A percentile compares a stretch with the other conserved stretches of the same genome.
These are phyloP conservation scores for Penicillium paxilli DNA, from an alignment of 495 filamentous ascomycete genomes.

Conservation along the genomic window DNA sequence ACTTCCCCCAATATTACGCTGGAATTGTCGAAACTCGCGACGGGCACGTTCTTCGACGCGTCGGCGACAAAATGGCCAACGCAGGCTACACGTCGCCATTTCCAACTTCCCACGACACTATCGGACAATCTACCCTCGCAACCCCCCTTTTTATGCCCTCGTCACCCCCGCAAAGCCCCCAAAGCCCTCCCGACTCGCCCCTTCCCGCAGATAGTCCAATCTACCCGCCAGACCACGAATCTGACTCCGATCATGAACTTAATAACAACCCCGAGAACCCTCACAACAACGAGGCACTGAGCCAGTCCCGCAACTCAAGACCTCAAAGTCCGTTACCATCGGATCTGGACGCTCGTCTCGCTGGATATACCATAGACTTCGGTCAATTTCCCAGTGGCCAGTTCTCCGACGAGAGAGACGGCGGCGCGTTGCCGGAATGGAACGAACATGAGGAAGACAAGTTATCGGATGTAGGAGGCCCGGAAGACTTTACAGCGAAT, in stretches of 20 bases:
- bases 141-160: slow-evolving; percentile 43
- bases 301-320: neutral
- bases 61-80: slow-evolving; percentile 34
- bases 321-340: slow-evolving; percentile 3
- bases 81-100: slow-evolving; percentile 39
- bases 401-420: slow-evolving; percentile 31
- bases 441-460: slow-evolving; percentile 31
- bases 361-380: slow-evolving; percentile 49
- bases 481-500: slow-evolving; percentile 54
- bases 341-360: slow-evolving; percentile 45
- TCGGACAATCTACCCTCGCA: slow-evolving; percentile 43
- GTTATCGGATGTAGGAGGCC: slow-evolving; percentile 49
- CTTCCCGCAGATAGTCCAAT: slow-evolving; percentile 25
- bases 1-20: neutral
- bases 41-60: slow-evolving; percentile 19
- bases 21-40: neutral
- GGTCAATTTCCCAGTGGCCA: slow-evolving; percentile 43
- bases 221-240: slow-evolving; percentile 11
- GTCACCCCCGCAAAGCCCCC: slow-evolving; percentile 28
- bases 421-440: slow-evolving; percentile 26
- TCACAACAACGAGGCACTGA: neutral
- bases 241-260: slow-evolving; percentile 6
- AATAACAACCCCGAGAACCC: slow-evolving; percentile 6
- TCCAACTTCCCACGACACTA: slow-evolving; percentile 46
- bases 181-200: slow-evolving; percentile 25